Evolutionary conservation across 371 early-diverging fungal species (phyloP).

Genomic region (Massospora cicadina): DNA sequence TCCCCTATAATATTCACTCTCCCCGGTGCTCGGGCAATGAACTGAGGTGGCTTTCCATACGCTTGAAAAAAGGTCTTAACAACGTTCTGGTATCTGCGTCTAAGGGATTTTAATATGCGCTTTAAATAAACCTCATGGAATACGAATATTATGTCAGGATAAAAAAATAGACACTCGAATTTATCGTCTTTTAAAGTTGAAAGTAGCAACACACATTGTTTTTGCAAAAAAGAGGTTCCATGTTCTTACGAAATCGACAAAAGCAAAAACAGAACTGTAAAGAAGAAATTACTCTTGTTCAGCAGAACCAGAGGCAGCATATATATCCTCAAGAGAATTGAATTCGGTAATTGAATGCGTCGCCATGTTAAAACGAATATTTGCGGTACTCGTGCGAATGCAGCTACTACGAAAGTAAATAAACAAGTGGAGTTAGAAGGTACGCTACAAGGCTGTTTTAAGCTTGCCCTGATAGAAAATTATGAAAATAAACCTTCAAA

Average conservation of each 20-base stretch:
- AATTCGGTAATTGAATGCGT: background rate
- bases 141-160: background rate
- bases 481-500: too few relatives aligned
- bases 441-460: too few relatives aligned
- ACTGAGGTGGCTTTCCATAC: slow-evolving; percentile 50
- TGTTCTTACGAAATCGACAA: too few relatives aligned
- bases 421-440: too few relatives aligned
- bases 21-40: slow-evolving; percentile 77
- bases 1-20: slow-evolving; percentile 92
- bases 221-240: too few relatives aligned
- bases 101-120: slow-evolving; percentile 13
- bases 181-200: too few relatives aligned
- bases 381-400: too few relatives aligned
- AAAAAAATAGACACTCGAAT: background rate
- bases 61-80: slow-evolving; percentile 28
- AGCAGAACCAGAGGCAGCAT: background rate
- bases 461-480: too few relatives aligned
- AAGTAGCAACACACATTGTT: too few relatives aligned
- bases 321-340: background rate
- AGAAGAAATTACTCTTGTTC: background rate
- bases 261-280: background rate
- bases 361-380: too few relatives aligned
- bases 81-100: slow-evolving; percentile 36
- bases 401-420: too few relatives aligned
- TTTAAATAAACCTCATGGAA: background rate